Base-by-base conservation (phyloP, 2,329 filamentous ascomycete species). In the Paraconiothyrium brasiliense region DNA sequence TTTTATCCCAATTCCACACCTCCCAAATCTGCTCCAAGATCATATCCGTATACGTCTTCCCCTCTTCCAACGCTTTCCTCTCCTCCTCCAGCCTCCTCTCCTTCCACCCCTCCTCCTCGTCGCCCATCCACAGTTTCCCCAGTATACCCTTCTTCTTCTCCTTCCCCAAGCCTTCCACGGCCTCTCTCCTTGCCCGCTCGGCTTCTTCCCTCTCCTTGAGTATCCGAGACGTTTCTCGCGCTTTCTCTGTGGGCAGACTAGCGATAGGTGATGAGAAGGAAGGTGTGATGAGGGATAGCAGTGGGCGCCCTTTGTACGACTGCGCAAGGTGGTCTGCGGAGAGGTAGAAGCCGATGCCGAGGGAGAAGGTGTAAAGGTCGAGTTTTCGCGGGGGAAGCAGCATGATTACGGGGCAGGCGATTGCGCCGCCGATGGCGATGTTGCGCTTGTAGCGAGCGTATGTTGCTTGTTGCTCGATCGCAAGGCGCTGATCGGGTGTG, bases 361-460 rank as follows among this genome's bases (percentile, higher is more conserved):
- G 82, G 0, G 80, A 80, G 67, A 87, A 80, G 20, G 87, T 89
- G 77, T 87, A 89, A 57, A 85, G 69, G 71, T 89, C 87, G 54
- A 90, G 76, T 76, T 89, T 89, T 49, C 87, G 85, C 0, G 87
- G 87, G 10, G 87, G 87, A 10, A 89, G 76, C 16, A 83, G 70
- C 51, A 84, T 83, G 54, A 89, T 80, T 9, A 84, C 65, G 0
- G 87, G 87, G 61, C 85, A 86, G 51, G 82, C 71, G 22, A 89
- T 70, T 32, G 86, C 74, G 51, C 83, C 79, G 58, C 76, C 79
- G 35, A 87, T 75, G 16, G 86, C 82, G 64, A 81, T 70, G 66
- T 81, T 83, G 73, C 83, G 83, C 22, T 67, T 66, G 59, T 78
- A 65, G 54, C 64, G 66, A 4, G 70, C 65, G 66, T 71, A 76